A percentile compares a stretch with the other conserved stretches of the same genome.
Conservation (phyloP, 2,329 filamentous ascomycete species). For the Curvularia eragrostidis region DNA sequence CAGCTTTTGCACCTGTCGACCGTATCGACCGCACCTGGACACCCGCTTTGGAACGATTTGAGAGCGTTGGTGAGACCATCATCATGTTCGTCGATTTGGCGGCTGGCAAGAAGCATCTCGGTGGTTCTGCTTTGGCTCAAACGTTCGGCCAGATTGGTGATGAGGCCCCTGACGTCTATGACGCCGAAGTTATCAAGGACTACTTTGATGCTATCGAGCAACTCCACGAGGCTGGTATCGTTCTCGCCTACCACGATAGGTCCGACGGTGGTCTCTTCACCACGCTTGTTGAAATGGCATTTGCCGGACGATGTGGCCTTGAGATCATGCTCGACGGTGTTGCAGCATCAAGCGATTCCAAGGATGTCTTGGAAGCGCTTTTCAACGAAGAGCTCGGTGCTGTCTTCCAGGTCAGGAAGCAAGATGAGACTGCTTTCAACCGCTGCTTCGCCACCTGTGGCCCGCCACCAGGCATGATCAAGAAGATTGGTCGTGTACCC, state of each 20-base stretch:
- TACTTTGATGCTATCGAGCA: constrained; percentile 86
- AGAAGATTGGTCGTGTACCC: constrained; percentile 80
- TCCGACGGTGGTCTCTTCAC: constrained; percentile 94
- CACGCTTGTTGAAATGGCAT: constrained; percentile 96
- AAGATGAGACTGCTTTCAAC: constrained; percentile 83
- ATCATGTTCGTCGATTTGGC: constrained; percentile 92
- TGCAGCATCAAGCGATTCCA: constrained; percentile 64
- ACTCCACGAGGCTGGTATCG: constrained; percentile 70
- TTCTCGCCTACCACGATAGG: constrained; percentile 92
- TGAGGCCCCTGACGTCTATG: constrained; percentile 83
- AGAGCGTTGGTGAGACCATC: constrained; percentile 87
- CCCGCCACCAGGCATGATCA: constrained; percentile 79
- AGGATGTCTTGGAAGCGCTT: constrained; percentile 74
- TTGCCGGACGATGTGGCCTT: constrained; percentile 88
- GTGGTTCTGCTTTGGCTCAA: constrained; percentile 90
- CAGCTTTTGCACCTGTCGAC: constrained; percentile 84
- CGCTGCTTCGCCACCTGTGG: constrained; percentile 91
- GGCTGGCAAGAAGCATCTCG: constrained; percentile 78
- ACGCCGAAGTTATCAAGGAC: constrained; percentile 80
- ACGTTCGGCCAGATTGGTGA: constrained; percentile 85
- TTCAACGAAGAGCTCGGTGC: constrained; percentile 98
- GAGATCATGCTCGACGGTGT: constrained; percentile 83
- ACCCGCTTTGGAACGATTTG: constrained; percentile 79
- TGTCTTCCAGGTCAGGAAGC: constrained; percentile 90
- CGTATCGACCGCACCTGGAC: constrained; percentile 92